phyloP scores from a whole-genome alignment of 2,329 filamentous ascomycete species.

The Raffaelea arxii region DNA sequence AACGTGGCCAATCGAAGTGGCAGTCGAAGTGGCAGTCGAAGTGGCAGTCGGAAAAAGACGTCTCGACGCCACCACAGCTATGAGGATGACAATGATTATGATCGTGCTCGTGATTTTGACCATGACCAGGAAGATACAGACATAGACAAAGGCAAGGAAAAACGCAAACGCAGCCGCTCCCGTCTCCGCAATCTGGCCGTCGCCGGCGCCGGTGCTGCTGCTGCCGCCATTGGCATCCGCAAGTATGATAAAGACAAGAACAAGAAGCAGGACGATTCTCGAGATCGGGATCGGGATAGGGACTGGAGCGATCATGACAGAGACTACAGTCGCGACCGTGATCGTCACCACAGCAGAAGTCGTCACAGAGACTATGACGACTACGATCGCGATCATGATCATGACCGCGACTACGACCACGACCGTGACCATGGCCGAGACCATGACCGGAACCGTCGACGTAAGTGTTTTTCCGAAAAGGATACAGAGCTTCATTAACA shows the following conservation, averaged over 20 bases:
- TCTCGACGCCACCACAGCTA: slow-evolving; percentile 16
- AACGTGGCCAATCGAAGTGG: slow-evolving; percentile 42
- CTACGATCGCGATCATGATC: slow-evolving; percentile 15
- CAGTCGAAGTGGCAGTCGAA: slow-evolving; percentile 52
- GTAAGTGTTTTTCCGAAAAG: not conserved
- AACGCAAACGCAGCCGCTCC: slow-evolving; percentile 36
- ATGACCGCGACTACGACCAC: not conserved
- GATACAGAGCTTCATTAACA: not conserved
- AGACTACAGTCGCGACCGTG: not conserved
- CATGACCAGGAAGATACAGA: not conserved
- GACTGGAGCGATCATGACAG: not conserved
- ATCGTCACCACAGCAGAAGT: slow-evolving; percentile 23
- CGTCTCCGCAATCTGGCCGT: slow-evolving; percentile 44
- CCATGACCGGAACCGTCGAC: not conserved
- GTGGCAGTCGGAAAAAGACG: slow-evolving; percentile 40
- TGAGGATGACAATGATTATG: slow-evolving; percentile 1
- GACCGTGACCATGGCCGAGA: slow-evolving; percentile 14
- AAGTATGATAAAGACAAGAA: slow-evolving; percentile 44
- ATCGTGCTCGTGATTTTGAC: not conserved
- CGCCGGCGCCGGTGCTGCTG: slow-evolving; percentile 45
- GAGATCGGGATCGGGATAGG: slow-evolving; percentile 25
- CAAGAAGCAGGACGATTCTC: slow-evolving; percentile 27
- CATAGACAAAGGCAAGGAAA: slow-evolving; percentile 26
- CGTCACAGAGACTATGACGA: slow-evolving; percentile 24
- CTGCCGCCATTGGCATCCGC: slow-evolving; percentile 54